Conservation (phyloP, 2,329 filamentous ascomycete genomes). For the Helicocarpus griseus region DNA sequence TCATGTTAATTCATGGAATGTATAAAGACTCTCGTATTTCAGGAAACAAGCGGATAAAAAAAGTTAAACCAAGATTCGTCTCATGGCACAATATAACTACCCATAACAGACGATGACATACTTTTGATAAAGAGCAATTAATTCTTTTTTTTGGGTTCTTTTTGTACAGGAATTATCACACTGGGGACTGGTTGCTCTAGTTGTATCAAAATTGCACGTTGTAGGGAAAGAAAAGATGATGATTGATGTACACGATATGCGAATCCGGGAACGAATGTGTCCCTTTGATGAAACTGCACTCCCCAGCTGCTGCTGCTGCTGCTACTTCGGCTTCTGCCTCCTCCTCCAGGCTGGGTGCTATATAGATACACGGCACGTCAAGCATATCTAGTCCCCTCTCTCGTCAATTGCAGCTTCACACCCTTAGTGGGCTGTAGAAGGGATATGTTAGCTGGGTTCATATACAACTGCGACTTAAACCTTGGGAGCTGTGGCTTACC, state of each 20-base stretch:
- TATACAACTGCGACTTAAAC: not conserved
- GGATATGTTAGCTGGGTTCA: slow-evolving; percentile 11
- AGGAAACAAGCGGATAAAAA: too few relatives aligned
- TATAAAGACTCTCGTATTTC: too few relatives aligned
- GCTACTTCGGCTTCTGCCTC: not conserved
- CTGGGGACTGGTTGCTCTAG: not conserved
- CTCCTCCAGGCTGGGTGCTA: not conserved
- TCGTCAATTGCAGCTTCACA: not conserved
- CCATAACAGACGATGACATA: not conserved
- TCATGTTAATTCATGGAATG: too few relatives aligned
- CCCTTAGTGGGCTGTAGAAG: slow-evolving; percentile 12
- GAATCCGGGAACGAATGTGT: slow-evolving; percentile 23
- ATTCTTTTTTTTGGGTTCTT: not conserved
- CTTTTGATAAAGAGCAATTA: not conserved
- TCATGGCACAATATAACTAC: not conserved
- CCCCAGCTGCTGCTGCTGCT: not conserved
- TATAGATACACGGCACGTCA: not conserved
- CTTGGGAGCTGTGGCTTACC: slow-evolving; percentile 48
- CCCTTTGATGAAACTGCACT: slow-evolving; percentile 14
- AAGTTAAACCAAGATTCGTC: too few relatives aligned
- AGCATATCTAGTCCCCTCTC: not conserved
- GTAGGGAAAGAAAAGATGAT: not conserved
- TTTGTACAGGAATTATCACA: not conserved
- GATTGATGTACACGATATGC: slow-evolving; percentile 36
- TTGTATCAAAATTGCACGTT: slow-evolving; percentile 2